phyloP scores from a whole-genome alignment of 75 land plant species.

The Sequoiadendron giganteum region DNA sequence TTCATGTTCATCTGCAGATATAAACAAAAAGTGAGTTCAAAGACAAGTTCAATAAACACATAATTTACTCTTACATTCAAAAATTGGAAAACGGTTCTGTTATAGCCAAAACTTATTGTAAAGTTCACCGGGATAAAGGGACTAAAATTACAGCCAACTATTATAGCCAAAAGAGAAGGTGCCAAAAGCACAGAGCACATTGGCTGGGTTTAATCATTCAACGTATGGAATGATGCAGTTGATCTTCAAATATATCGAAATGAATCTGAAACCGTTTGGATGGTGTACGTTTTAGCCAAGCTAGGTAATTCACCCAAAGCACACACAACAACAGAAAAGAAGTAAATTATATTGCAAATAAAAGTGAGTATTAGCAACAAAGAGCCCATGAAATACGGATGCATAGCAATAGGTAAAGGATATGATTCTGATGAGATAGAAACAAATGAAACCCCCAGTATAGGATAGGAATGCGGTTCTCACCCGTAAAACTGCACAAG shows the following conservation, averaged over 20 bases:
- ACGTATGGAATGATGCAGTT: background rate
- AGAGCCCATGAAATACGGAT: background rate
- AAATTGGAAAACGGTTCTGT: background rate
- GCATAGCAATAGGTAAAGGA: background rate
- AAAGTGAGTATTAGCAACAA: background rate
- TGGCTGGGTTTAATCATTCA: background rate
- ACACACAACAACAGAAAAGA: background rate
- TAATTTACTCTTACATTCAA: background rate
- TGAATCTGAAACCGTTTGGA: background rate
- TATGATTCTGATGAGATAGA: background rate
- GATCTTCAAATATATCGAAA: background rate
- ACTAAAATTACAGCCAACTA: background rate
- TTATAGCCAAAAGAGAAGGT: background rate
- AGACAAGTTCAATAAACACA: slow-evolving; percentile 1
- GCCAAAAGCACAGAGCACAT: background rate
- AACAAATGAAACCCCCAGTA: background rate
- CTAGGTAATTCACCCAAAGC: background rate
- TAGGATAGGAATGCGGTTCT: background rate
- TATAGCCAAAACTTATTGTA: background rate
- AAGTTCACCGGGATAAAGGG: background rate
- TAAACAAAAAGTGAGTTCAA: background rate
- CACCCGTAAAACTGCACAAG: background rate
- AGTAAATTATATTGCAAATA: background rate
- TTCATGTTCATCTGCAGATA: slow-evolving; percentile 49
- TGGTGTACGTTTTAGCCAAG: background rate